Base-by-base conservation (phyloP, 768 basidiomycete genomes). In the Pisolithus sp. region DNA sequence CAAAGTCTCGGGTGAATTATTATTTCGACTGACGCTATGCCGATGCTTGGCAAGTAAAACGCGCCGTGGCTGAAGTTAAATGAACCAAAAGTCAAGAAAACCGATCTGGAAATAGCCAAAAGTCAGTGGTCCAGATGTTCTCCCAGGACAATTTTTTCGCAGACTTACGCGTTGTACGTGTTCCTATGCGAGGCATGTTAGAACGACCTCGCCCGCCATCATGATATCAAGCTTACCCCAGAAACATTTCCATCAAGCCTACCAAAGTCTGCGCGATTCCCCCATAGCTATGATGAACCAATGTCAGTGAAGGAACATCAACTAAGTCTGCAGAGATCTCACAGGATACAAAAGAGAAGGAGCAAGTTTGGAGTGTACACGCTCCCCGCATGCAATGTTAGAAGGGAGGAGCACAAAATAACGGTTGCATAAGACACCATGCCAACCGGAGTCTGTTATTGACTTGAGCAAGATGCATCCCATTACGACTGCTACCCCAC, bases 231-330 rank as follows among this genome's bases (percentile, higher is more conserved):
- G 45, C 64, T 47, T 48, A 59, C 63, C 63, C 63, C 26, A 67
- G 62, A 56, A 59, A 64, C 55, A 64, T 62, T 26, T 67, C 63
- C 63, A 65, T 67, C 63, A 67, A 62, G 38, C 65, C 63, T 7
- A 64, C 63, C 8, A 64, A 51, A 4, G 63, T 62, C 46, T 34
- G 34, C 64, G 65, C 17, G 62, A 67, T 67, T 40, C 65, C 63
- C 8, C 65, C 65, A 30, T 67, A 64, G 53, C 65, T 64, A n/a
- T 50, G 31, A 43, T n/a, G 50, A 30, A 15, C 34, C 34, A 15
- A 15, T 3, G 34, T 34, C 34, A 34, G 34, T 12, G 13, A 34
- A 15, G 34, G 15, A 34, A 34, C 5, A 13, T 34, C 13, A 34
- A 34, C 34, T 13, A 34, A 34, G 34, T 34, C 13, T 18, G 36